Conservation (phyloP, 495 filamentous ascomycete species). For the Lasiosphaeriaceae sp. region DNA sequence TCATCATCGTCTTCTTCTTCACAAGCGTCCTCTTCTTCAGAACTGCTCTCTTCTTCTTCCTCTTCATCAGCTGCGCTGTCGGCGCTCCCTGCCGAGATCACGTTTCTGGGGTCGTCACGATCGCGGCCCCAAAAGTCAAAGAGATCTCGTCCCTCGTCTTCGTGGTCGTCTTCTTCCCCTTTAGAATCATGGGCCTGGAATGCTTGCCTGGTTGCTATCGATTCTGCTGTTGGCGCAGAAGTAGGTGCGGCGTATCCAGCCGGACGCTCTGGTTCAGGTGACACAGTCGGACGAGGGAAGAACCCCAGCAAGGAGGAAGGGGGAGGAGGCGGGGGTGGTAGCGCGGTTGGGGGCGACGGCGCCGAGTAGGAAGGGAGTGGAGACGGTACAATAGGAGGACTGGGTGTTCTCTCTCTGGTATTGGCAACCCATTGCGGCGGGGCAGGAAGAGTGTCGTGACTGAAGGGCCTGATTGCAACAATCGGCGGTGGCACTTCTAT, state of each 20-base stretch:
- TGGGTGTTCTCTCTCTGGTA: too few relatives aligned
- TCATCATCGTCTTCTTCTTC: slow-evolving; percentile 16
- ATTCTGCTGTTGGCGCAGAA: too few relatives aligned
- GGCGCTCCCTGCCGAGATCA: neutral
- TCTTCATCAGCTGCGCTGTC: slow-evolving; percentile 8
- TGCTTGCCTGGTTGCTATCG: neutral
- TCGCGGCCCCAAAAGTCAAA: slow-evolving; percentile 66
- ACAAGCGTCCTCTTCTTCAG: slow-evolving; percentile 35
- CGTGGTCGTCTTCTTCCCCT: slow-evolving; percentile 36
- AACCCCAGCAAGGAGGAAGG: neutral
- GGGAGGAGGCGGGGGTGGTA: neutral
- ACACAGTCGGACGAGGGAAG: neutral
- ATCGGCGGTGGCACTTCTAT: neutral
- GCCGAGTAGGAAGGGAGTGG: too few relatives aligned
- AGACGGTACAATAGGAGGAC: too few relatives aligned
- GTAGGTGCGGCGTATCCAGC: neutral
- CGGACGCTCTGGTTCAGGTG: neutral
- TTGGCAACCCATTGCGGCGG: too few relatives aligned
- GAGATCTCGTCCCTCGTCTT: slow-evolving; percentile 49
- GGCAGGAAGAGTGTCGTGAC: neutral
- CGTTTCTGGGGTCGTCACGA: slow-evolving; percentile 16
- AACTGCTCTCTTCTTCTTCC: slow-evolving; percentile 34
- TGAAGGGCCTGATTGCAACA: neutral
- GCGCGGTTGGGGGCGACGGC: neutral
- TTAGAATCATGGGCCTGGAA: neutral